Evolutionary conservation across 768 basidiomycete species (phyloP).

Genomic region (Candolleomyces efflorescens): DNA sequence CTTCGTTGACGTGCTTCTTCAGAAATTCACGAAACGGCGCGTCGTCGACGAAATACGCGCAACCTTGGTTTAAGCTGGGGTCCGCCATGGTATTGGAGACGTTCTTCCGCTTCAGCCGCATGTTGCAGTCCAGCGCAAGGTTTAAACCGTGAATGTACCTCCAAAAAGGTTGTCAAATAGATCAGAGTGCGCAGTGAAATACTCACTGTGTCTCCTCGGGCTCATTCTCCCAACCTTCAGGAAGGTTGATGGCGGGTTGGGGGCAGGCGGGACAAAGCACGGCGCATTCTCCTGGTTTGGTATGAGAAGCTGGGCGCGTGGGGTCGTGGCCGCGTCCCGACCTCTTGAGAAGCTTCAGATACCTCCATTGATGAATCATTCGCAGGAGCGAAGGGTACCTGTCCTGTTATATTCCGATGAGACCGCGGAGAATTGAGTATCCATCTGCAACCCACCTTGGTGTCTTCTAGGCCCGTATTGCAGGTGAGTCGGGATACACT

Average conservation of each 20-base stretch:
- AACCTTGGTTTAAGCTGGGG: slow-evolving; percentile 9
- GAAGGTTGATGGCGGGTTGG: slow-evolving; percentile 16
- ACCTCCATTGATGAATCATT: background rate
- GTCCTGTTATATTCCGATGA: too few species aligned
- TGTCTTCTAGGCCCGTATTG: slow-evolving; percentile 19
- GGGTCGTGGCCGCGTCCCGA: slow-evolving; percentile 6
- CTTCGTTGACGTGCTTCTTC: background rate
- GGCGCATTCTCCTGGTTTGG: slow-evolving; percentile 14
- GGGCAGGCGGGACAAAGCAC: slow-evolving; percentile 22
- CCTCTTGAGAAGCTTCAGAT: background rate
- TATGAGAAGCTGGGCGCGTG: slow-evolving; percentile 7
- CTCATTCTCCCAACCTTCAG: slow-evolving; percentile 11
- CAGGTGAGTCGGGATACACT: slow-evolving; percentile 19
- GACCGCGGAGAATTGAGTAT: too few species aligned
- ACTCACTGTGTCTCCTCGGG: too few species aligned
- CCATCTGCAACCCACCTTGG: background rate
- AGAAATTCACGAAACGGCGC: slow-evolving; percentile 6
- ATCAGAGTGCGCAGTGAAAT: too few species aligned
- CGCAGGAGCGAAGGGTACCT: background rate
- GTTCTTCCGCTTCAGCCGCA: background rate
- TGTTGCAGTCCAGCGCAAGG: background rate
- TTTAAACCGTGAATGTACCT: background rate
- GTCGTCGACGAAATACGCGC: slow-evolving; percentile 11
- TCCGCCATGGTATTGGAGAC: slow-evolving; percentile 3
- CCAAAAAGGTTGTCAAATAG: too few species aligned